These are phyloP conservation scores for Ramichloridium luteum DNA, from an alignment of 2,329 filamentous ascomycete species.

Conservation along the genomic window DNA sequence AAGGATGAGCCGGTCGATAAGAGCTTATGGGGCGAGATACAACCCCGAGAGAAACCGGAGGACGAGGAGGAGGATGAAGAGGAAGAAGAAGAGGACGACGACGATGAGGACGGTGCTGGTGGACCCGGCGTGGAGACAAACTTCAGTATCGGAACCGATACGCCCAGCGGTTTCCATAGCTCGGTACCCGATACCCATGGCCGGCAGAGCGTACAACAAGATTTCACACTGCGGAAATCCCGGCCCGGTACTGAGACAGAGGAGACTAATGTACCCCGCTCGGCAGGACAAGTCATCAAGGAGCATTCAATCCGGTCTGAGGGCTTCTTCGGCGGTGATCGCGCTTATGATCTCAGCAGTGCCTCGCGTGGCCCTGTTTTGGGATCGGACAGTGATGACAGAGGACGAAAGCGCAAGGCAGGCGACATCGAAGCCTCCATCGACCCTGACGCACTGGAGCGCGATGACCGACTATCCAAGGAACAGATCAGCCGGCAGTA, in stretches of 20 bases:
- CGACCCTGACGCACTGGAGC: constrained; percentile 67
- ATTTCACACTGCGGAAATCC: constrained; percentile 84
- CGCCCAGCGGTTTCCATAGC: constrained; percentile 67
- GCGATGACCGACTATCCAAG: constrained; percentile 67
- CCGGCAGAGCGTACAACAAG: constrained; percentile 65
- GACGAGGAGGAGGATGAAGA: constrained; percentile 42
- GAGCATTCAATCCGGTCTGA: constrained; percentile 75
- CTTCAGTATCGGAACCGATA: constrained; percentile 52
- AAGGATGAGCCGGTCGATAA: constrained; percentile 70
- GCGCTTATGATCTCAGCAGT: constrained; percentile 74
- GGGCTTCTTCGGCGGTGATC: constrained; percentile 93
- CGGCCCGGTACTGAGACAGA: constrained; percentile 80
- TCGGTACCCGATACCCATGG: constrained; percentile 66
- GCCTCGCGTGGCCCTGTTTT: constrained; percentile 56
- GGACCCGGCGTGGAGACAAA: constrained; percentile 59
- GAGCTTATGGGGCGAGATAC: constrained; percentile 82
- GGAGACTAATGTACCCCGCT: constrained; percentile 58
- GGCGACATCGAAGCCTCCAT: constrained; percentile 90
- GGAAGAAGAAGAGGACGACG: constrained; percentile 52
- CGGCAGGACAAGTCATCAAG: constrained; percentile 79
- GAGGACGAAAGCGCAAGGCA: constrained; percentile 81
- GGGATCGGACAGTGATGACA: constrained; percentile 60
- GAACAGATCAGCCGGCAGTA: constrained; percentile 72
- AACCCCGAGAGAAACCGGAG: constrained; percentile 63
- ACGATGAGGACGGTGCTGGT: constrained; percentile 58